Percentiles rank a stretch among this genome's conserved stretches.
Conservation (phyloP, 805 yeast genomes). For the Suhomyces tanzawaensis region DNA sequence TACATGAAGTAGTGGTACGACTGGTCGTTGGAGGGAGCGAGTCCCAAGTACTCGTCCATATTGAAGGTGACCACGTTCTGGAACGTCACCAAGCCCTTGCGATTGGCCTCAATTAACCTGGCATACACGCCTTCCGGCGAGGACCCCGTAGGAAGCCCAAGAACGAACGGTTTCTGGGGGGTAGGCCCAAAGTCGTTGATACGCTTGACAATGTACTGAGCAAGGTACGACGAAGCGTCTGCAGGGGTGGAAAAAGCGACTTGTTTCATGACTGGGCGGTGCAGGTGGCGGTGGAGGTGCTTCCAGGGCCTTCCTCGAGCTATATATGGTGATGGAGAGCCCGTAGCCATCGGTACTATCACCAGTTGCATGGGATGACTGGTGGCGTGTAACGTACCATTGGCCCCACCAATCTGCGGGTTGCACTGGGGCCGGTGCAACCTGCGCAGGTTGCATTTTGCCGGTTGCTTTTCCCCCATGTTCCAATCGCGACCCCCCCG, state of each 20-base stretch:
- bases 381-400: constrained; percentile 3
- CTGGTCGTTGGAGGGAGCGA: constrained; percentile 46
- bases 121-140: constrained; percentile 57
- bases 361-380: background rate
- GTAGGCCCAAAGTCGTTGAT: constrained; percentile 49
- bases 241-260: constrained; percentile 35
- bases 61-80: constrained; percentile 56
- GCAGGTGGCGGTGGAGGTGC: background rate
- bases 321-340: constrained; percentile 1
- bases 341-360: too few relatives aligned
- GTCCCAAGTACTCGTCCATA: constrained; percentile 59
- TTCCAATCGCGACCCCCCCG: too few relatives aligned
- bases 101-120: constrained; percentile 43
- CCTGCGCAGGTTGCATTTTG: too few relatives aligned
- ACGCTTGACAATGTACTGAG: constrained; percentile 42
- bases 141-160: constrained; percentile 62
- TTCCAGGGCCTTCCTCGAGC: background rate
- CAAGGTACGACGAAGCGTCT: constrained; percentile 45
- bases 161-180: constrained; percentile 45
- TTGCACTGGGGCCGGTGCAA: too few relatives aligned
- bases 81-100: constrained; percentile 43
- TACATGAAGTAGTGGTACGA: constrained; percentile 60
- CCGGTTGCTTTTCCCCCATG: too few relatives aligned
- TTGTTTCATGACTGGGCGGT: constrained; percentile 22
- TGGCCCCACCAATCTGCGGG: too few relatives aligned